Base-by-base conservation (phyloP, 129 eudicot genomes). In the Escallonia herrerae region DNA sequence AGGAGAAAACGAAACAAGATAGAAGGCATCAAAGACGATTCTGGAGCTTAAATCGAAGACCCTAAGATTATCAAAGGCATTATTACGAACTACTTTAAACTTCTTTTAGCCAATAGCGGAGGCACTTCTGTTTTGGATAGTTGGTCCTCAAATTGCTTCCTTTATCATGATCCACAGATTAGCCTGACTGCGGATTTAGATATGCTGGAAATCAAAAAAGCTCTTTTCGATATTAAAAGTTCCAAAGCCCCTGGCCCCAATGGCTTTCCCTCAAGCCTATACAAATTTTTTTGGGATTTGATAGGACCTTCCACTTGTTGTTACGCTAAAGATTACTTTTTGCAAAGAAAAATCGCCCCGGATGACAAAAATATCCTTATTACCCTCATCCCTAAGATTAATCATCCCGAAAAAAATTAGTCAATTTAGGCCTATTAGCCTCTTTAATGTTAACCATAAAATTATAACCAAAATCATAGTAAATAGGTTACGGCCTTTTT, bases 221-320 rank as follows among this genome's bases (percentile, higher is more conserved):
- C 2, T 9, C 1, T 46, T 46, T 46, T 46, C 50, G 13, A 51
- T 3, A 11, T 51, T 51, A n/a, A n/a, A 50, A n/a, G 12, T n/a
- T n/a, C 11, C 55, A 50, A 50, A 50, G 55, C 55, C 55, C 55
- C 55, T 5, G 55, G 55, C 55, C 55, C 55, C 12, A n/a, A 50
- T 50, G 55, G 55, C 3, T 50, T 50, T 10, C 13, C 55, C 9
- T 6, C 12, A 5, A 50, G 6, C 3, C 11, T 50, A 3, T 50
- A 5, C 11, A 8, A 50, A 10, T 5, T 5, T 5, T 10, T 5
- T 8, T 10, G 55, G 55, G 3, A 3, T 50, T 3, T 50, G 12
- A 10, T 50, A 3, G 55, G 55, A 4, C 6, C 6, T 10, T 8
- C 7, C 6, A 10, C 11, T 50, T 50, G 55, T 50, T 8, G 11